Conservation (phyloP, 1,139 yeast species). For the Zygosaccharomyces sapae region DNA sequence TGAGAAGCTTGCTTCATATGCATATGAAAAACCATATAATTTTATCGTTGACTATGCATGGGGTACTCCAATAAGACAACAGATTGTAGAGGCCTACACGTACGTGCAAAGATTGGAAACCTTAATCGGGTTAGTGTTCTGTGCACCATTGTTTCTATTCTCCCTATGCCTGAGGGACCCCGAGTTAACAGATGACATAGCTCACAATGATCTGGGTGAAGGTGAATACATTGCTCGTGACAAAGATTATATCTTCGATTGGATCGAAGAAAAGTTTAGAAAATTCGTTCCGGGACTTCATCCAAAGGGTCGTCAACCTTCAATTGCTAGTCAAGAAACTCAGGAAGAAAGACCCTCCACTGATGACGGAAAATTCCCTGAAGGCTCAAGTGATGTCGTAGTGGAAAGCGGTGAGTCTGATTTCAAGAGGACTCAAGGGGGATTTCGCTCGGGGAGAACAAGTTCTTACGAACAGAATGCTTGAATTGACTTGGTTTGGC, state of each 20-base stretch:
- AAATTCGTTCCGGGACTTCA: not conserved
- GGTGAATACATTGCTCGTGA: constrained; percentile 38
- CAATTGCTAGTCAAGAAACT: not conserved
- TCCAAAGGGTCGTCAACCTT: not conserved
- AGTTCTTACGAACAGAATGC: not conserved
- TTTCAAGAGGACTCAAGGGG: not conserved
- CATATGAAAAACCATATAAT: constrained; percentile 52
- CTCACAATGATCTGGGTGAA: constrained; percentile 40
- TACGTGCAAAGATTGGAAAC: constrained; percentile 56
- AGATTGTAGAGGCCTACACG: constrained; percentile 55
- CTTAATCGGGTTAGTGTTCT: constrained; percentile 53
- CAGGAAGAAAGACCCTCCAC: not conserved
- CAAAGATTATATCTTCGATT: constrained; percentile 39
- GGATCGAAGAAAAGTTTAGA: constrained; percentile 14
- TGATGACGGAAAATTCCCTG: constrained; percentile 7
- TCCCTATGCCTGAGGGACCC: constrained; percentile 56
- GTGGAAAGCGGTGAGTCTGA: not conserved
- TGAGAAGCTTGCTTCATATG: constrained; percentile 41
- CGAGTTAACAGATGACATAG: constrained; percentile 37
- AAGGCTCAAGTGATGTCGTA: not conserved
- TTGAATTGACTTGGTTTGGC: not conserved
- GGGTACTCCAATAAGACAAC: constrained; percentile 58
- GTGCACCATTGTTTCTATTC: constrained; percentile 48
- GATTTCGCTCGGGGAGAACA: constrained; percentile 1
- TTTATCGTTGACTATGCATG: constrained; percentile 48